Evolutionary conservation across 306 rosid species (phyloP), one percentile per base, ranked within the genome.

Genomic region (Cicer bijugum): DNA sequence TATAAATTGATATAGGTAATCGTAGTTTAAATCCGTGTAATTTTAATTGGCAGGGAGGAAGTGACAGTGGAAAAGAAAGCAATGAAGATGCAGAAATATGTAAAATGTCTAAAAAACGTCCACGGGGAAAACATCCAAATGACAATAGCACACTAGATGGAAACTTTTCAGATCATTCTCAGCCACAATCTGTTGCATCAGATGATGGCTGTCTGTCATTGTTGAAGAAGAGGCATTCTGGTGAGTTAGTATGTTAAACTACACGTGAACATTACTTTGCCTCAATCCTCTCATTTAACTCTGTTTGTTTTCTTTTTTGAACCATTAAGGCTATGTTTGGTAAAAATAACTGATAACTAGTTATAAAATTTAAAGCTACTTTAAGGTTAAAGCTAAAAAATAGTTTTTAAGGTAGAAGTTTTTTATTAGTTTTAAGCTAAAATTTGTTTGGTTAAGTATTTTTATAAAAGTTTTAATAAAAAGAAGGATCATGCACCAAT

Each of bases 21-120:
- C 48, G 44, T 69, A 77, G 45, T 47, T 68, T 72, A 83, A 67
- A 33, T 81, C 61, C 52, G 71, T 51, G 51, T 70, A 70, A 52
- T 69, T 64, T 86, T 65, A 52, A 39, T 66, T 81, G 82, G 38
- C 91, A 94, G 97, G 97, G 88, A 79, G 96, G 92, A 88, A 89
- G 97, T 83, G 92, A 89, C 67, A 87, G 95, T 78, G 97, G 90
- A 75, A 85, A 83, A 72, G 96, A 91, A 83, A 89, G 87, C 89
- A 76, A 74, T 10, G 95, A 82, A 35, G 86, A 79, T 58, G 78
- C 76, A 77, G 96, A 83, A 75, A 85, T 82, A 70, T 71, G 75
- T 74, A 83, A 78, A 72, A 89, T 78, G 70, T 86, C 95, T 70
- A 77, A 82, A 81, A 94, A 89, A 82, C 84, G 83, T 57, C 52